Percentiles rank a stretch among this genome's conserved stretches.
These are phyloP conservation scores for Dothistroma septosporum DNA, from an alignment of 2,329 filamentous ascomycete genomes.

Conservation along the genomic window DNA sequence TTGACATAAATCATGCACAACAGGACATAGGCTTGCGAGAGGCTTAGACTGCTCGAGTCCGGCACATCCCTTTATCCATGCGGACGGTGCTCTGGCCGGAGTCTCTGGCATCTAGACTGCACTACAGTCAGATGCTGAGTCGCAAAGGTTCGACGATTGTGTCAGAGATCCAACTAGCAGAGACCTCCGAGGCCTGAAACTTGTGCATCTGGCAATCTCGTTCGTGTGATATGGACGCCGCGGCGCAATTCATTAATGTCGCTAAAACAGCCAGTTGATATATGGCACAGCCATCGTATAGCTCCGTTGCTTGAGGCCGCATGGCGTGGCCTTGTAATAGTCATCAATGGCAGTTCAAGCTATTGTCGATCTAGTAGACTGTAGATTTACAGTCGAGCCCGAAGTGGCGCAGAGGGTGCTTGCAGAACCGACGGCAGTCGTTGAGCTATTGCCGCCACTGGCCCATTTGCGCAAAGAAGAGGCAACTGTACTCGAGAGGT, in stretches of 20 bases:
- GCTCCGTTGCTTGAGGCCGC: background rate
- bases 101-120: background rate
- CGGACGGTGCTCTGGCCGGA: background rate
- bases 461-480: background rate
- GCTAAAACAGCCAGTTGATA: background rate
- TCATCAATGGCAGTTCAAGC: background rate
- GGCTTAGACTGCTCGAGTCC: background rate
- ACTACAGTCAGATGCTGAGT: background rate
- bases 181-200: background rate
- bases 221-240: background rate
- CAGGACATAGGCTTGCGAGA: background rate
- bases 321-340: background rate
- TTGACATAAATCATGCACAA: background rate
- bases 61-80: background rate
- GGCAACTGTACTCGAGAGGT: background rate
- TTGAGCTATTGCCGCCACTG: too few relatives aligned
- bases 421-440: too few relatives aligned
- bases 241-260: background rate
- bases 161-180: background rate
- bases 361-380: background rate
- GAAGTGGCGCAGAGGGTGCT: too few relatives aligned
- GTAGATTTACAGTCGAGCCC: background rate
- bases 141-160: background rate
- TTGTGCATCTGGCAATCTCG: background rate
- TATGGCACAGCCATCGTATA: background rate